These are phyloP conservation scores for Skeletonema marinoi DNA, from an alignment of 108 stramenopile genomes.

Conservation along the genomic window DNA sequence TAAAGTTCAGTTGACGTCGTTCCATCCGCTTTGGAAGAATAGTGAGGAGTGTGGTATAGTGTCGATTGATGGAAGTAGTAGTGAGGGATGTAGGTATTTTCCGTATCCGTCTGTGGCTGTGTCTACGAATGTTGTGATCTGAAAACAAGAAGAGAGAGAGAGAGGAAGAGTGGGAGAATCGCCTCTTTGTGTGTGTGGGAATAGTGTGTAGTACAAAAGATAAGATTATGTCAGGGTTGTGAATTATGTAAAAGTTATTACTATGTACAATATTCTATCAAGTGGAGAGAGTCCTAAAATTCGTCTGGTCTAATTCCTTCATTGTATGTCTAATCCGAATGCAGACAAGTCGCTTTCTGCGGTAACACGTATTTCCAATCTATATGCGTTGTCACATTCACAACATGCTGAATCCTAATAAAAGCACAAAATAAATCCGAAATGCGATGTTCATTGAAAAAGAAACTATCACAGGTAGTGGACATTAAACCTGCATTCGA, in stretches of 20 bases:
- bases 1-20: slow-evolving; percentile 14
- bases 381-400: too few relatives aligned
- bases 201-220: too few relatives aligned
- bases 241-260: too few relatives aligned
- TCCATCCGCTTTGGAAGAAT: slow-evolving; percentile 43
- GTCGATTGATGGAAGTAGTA: neutral
- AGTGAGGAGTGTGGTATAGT: neutral
- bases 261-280: too few relatives aligned
- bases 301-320: slow-evolving; percentile 14
- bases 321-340: slow-evolving; percentile 25
- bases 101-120: slow-evolving; percentile 37
- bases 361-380: neutral
- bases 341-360: neutral
- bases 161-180: too few relatives aligned
- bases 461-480: too few relatives aligned
- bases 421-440: too few relatives aligned
- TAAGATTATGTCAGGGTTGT: neutral
- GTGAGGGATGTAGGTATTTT: neutral
- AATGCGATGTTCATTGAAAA: too few relatives aligned
- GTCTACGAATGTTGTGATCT: neutral
- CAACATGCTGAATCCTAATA: too few relatives aligned
- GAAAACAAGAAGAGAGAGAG: neutral
- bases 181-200: too few relatives aligned
- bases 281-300: slow-evolving; percentile 23
- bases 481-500: too few relatives aligned